Conservation (phyloP, 768 basidiomycete species). For the Paxillus rubicundulus region DNA sequence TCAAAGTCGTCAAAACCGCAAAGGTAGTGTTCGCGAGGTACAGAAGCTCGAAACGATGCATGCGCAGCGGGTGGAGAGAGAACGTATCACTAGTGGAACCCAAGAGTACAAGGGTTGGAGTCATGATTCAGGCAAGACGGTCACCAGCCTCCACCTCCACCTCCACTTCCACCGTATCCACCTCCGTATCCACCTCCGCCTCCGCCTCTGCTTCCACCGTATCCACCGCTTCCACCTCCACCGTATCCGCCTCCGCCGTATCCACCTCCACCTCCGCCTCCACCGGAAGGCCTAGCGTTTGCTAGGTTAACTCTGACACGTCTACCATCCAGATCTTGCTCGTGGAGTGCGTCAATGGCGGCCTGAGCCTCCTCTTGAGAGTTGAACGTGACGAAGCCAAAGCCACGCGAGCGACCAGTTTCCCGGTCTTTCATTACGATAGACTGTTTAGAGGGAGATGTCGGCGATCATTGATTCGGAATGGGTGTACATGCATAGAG, state of each 20-base stretch:
- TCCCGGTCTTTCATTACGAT: conserved; percentile 50
- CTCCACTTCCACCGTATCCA: conserved; percentile 5
- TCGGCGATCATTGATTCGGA: conserved; percentile 3
- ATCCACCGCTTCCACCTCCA: conserved; percentile 13
- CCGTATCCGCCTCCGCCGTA: conserved; percentile 9
- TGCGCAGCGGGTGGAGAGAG: conserved; percentile 7
- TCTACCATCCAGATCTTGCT: conserved; percentile 55
- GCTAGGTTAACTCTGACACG: conserved; percentile 49
- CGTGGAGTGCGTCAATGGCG: conserved; percentile 46
- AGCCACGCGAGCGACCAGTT: conserved; percentile 56
- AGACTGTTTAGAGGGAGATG: conserved; percentile 18
- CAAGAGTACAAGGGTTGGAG: not conserved
- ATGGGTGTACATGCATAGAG: conserved; percentile 20
- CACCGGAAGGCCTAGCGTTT: conserved; percentile 29
- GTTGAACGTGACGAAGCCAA: conserved; percentile 51
- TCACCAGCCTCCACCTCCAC: conserved; percentile 12
- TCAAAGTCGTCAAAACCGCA: conserved; percentile 2
- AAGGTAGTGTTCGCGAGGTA: conserved; percentile 2
- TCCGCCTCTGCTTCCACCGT: conserved; percentile 5
- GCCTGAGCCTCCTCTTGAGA: conserved; percentile 37
- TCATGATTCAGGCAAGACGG: not conserved
- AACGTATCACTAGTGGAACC: not conserved
- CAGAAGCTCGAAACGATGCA: conserved; percentile 9
- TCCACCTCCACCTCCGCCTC: conserved; percentile 23
- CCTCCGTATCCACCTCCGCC: conserved; percentile 11